These are phyloP conservation scores for Ramaria rubella DNA, from an alignment of 768 basidiomycete genomes.

Conservation along the genomic window DNA sequence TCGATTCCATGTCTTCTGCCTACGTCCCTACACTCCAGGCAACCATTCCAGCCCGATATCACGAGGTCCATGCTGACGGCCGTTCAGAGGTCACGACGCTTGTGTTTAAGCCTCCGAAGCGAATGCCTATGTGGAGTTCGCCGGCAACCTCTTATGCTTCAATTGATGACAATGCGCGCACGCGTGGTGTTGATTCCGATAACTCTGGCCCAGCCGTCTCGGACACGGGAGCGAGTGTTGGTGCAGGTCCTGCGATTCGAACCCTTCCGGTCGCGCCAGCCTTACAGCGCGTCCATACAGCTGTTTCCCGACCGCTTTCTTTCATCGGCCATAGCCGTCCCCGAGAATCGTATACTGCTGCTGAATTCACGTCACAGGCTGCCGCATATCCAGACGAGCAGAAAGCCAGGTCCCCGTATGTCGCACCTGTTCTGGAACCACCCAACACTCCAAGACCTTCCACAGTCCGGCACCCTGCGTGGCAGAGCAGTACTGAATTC, in stretches of 20 bases:
- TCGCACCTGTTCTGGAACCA: not conserved
- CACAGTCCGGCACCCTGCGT: not conserved
- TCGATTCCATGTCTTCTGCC: conserved; percentile 7
- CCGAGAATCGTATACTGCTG: not conserved
- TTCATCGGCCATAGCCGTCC: too few relatives aligned
- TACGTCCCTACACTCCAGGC: conserved; percentile 7
- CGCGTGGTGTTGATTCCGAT: not conserved
- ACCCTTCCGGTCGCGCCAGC: too few relatives aligned
- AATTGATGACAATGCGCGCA: not conserved
- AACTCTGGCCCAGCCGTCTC: not conserved
- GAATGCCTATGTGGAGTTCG: not conserved
- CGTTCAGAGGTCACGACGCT: conserved; percentile 6
- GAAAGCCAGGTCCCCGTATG: not conserved
- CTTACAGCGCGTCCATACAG: too few relatives aligned
- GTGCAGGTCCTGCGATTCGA: not conserved
- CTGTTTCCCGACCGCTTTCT: too few relatives aligned
- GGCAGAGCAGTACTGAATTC: not conserved
- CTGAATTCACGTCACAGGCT: not conserved
- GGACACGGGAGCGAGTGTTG: not conserved
- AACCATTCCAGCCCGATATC: not conserved
- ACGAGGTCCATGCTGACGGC: not conserved
- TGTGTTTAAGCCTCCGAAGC: conserved; percentile 9
- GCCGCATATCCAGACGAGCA: not conserved
- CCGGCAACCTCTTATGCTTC: not conserved
- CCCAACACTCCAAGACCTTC: not conserved